Evolutionary conservation across 192 early-diverging fungal genomes (phyloP).

Genomic region (Podochytrium sp.): DNA sequence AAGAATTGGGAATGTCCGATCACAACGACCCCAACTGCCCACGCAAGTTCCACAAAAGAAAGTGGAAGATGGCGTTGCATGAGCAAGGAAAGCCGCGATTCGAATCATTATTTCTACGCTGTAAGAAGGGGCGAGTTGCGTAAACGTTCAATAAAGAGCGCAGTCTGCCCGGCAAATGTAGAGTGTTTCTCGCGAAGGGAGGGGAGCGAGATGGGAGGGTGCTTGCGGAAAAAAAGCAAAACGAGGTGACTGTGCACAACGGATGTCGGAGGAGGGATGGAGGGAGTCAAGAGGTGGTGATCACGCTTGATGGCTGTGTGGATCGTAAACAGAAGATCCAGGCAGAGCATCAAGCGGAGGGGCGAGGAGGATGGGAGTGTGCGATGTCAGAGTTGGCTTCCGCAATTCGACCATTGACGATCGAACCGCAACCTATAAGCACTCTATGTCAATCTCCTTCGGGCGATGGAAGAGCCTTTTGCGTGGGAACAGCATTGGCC

Average conservation of each 20-base stretch:
- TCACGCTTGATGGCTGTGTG: background rate
- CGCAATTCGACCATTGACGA: background rate
- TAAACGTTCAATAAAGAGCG: slow-evolving; percentile 1
- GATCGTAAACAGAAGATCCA: background rate
- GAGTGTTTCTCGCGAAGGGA: background rate
- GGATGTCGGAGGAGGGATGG: too few relatives aligned
- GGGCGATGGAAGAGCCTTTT: background rate
- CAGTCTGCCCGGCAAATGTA: slow-evolving; percentile 1
- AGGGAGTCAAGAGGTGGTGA: background rate
- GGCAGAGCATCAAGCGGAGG: background rate
- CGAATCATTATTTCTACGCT: background rate
- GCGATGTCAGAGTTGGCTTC: background rate
- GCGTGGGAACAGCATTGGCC: slow-evolving; percentile 1
- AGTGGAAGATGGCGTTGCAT: too few relatives aligned
- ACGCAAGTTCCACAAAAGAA: background rate
- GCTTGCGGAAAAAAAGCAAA: too few relatives aligned
- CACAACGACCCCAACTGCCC: background rate
- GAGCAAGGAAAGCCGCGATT: background rate
- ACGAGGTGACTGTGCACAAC: too few relatives aligned
- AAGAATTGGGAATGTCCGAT: background rate
- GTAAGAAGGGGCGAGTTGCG: slow-evolving; percentile 4
- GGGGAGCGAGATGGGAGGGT: background rate
- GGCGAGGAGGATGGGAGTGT: background rate
- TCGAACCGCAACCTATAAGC: background rate
- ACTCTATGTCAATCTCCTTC: background rate